Evolutionary conservation across 176 grass and related monocot genomes (phyloP).

Genomic region (Carex pumila): DNA sequence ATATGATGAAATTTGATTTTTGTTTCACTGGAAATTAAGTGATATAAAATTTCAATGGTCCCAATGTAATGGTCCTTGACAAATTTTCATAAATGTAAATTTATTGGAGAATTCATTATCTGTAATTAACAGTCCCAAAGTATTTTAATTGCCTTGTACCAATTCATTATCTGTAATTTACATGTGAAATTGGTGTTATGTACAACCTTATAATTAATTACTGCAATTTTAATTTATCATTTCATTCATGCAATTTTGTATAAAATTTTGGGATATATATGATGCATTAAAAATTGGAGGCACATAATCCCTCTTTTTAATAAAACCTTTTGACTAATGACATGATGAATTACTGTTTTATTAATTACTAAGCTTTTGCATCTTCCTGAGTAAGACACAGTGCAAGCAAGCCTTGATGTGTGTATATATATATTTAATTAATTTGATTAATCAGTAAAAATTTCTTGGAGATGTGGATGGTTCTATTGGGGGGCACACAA

Average conservation of each 20-base stretch:
- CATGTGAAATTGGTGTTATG: not conserved
- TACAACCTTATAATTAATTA: not conserved
- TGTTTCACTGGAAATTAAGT: too few species aligned
- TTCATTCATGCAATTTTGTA: not conserved
- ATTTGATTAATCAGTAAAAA: not conserved
- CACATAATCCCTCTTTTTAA: not conserved
- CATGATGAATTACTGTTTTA: not conserved
- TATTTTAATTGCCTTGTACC: too few species aligned
- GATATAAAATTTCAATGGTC: too few species aligned
- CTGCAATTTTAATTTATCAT: not conserved
- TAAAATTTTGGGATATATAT: not conserved
- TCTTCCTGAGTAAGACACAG: not conserved
- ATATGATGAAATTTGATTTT: too few species aligned
- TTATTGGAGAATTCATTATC: too few species aligned
- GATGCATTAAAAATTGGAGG: not conserved
- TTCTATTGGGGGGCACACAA: slow-evolving; percentile 2
- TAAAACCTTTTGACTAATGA: not conserved
- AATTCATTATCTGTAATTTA: not conserved
- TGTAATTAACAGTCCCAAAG: too few species aligned
- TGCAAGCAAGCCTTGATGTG: not conserved
- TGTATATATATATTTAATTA: not conserved
- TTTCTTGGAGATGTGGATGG: not conserved
- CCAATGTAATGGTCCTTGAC: too few species aligned
- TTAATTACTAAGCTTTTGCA: not conserved
- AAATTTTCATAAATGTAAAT: too few species aligned